These are phyloP conservation scores for Rhododendron williamsianum DNA, from an alignment of 148 eudicot genomes.

Conservation along the genomic window DNA sequence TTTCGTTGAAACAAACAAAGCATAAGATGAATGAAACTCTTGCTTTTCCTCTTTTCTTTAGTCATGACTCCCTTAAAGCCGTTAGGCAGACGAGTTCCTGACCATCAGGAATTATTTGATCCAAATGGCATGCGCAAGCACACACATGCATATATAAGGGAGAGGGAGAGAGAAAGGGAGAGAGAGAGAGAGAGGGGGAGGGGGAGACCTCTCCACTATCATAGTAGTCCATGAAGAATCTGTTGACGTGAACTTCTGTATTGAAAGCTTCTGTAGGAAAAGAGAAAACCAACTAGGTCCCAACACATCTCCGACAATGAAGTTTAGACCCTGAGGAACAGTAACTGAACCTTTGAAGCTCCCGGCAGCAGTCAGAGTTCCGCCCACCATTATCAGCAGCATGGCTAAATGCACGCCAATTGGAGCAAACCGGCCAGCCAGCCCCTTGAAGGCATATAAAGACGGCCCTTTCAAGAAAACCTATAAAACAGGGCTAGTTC, in stretches of 20 bases:
- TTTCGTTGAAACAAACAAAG: not conserved
- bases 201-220: constrained; percentile 96
- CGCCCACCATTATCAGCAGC: constrained; percentile 86
- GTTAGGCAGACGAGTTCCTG: not conserved
- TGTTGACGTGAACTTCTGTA: constrained; percentile 86
- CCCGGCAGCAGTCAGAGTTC: constrained; percentile 89
- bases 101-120: not conserved
- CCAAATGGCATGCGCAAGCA: not conserved
- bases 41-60: not conserved
- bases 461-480: constrained; percentile 88
- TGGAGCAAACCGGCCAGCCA: constrained; percentile 92
- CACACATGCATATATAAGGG: not conserved
- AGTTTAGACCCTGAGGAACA: constrained; percentile 92
- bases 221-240: constrained; percentile 84
- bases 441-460: constrained; percentile 85
- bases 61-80: not conserved
- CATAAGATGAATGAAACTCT: not conserved
- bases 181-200: constrained; percentile 14
- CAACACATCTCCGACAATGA: constrained; percentile 84
- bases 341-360: constrained; percentile 87
- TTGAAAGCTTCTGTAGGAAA: constrained; percentile 71
- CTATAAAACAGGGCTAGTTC: constrained; percentile 20
- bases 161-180: not conserved
- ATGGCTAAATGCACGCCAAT: constrained; percentile 93
- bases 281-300: constrained; percentile 80